Conservation (phyloP, 2,329 filamentous ascomycete species). For the Knufia petricola region DNA sequence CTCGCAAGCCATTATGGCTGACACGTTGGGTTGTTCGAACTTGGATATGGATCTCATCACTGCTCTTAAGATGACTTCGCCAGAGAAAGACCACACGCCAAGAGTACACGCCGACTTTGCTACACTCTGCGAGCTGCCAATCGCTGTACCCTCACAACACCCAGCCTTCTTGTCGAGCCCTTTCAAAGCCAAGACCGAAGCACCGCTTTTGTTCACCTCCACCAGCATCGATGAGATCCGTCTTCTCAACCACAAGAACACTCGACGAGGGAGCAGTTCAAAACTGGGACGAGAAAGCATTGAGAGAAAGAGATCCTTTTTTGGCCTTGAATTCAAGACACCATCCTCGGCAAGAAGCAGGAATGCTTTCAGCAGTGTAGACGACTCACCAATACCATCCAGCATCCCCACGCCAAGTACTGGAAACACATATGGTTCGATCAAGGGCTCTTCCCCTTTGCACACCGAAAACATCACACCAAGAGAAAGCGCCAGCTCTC, state of each 20-base stretch:
- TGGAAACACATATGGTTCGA: not conserved
- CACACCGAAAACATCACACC: conserved; percentile 12
- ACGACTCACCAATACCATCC: conserved; percentile 10
- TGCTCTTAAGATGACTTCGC: conserved; percentile 5
- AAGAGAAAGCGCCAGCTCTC: conserved; percentile 9
- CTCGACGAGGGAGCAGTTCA: not conserved
- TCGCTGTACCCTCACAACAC: conserved; percentile 19
- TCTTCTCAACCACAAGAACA: not conserved
- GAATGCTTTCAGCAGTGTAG: conserved; percentile 8
- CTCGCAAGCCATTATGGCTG: not conserved
- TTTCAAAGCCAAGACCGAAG: conserved; percentile 12
- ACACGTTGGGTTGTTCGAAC: not conserved
- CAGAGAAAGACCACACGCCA: conserved; percentile 1
- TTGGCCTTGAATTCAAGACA: conserved; percentile 4
- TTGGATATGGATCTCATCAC: conserved; percentile 8
- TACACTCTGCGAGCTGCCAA: conserved; percentile 13
- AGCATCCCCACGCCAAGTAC: conserved; percentile 3
- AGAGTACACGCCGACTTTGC: conserved; percentile 13
- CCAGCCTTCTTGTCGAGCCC: conserved; percentile 15
- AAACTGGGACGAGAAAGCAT: conserved; percentile 1
- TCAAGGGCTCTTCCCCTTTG: not conserved
- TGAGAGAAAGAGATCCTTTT: conserved; percentile 7
- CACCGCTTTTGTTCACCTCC: conserved; percentile 18
- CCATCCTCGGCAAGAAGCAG: conserved; percentile 5
- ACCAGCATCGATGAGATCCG: conserved; percentile 15